These are phyloP conservation scores for Croton laevigatus DNA, from an alignment of 441 rosid genomes.

Conservation along the genomic window DNA sequence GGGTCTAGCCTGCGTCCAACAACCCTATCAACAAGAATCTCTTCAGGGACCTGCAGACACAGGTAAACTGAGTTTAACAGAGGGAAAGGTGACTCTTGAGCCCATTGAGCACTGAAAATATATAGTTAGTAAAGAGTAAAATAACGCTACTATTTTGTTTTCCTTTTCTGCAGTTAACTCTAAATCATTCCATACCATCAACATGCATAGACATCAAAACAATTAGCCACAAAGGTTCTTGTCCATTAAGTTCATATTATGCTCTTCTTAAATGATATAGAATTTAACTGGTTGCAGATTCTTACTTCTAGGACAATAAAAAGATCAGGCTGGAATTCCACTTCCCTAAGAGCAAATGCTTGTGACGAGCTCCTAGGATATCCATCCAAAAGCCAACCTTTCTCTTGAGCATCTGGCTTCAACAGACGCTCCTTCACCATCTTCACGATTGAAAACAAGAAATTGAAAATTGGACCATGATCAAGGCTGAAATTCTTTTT, in stretches of 20 bases:
- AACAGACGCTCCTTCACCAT: constrained; percentile 85
- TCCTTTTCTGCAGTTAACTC: neutral
- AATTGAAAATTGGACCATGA: constrained; percentile 19
- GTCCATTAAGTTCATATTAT: neutral
- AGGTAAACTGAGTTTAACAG: constrained; percentile 1
- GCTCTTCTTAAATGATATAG: neutral
- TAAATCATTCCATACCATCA: neutral
- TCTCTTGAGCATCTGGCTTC: constrained; percentile 67
- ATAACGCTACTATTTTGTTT: neutral
- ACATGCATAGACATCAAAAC: neutral
- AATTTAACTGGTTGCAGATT: constrained; percentile 8
- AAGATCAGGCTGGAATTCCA: constrained; percentile 68
- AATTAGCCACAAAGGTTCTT: neutral
- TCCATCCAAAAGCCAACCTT: constrained; percentile 98
- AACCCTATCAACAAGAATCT: constrained; percentile 85
- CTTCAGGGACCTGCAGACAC: constrained; percentile 74
- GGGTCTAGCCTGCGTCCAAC: constrained; percentile 92
- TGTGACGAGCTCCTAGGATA: constrained; percentile 90
- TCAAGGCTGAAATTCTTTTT: neutral
- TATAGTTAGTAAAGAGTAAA: neutral
- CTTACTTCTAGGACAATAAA: constrained; percentile 83
- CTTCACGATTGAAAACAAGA: constrained; percentile 30
- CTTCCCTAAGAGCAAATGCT: constrained; percentile 72
- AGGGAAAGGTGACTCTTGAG: constrained; percentile 1
- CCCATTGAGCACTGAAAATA: neutral